A percentile compares a stretch with the other conserved stretches of the same genome.
phyloP scores from a whole-genome alignment of 2,329 filamentous ascomycete species.

The Plenodomus biglobosus region DNA sequence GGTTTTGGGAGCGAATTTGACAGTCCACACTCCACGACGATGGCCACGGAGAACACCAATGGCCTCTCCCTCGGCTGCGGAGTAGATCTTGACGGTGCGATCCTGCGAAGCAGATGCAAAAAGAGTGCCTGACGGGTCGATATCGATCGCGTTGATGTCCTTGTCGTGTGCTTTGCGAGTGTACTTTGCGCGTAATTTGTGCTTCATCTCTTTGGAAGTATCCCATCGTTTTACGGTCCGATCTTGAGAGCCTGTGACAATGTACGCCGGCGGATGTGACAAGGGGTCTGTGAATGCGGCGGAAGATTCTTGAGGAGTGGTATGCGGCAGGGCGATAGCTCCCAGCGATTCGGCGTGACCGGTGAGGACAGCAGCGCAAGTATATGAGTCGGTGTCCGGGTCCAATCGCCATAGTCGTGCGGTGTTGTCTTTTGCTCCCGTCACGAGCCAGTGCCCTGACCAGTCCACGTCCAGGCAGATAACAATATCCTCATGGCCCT shows the following conservation, averaged over 20 bases:
- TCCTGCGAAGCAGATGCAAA: slow-evolving; percentile 98
- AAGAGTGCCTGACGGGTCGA: slow-evolving; percentile 71
- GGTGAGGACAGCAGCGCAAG: slow-evolving; percentile 79
- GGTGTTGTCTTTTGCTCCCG: slow-evolving; percentile 94
- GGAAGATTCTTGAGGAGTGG: slow-evolving; percentile 66
- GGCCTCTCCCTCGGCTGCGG: slow-evolving; percentile 82
- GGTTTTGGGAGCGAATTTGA: slow-evolving; percentile 80
- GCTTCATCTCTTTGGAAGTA: slow-evolving; percentile 56
- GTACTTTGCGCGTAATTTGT: slow-evolving; percentile 68
- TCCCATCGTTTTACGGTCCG: slow-evolving; percentile 96
- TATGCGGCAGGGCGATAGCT: slow-evolving; percentile 79
- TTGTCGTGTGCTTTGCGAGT: slow-evolving; percentile 98
- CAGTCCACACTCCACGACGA: slow-evolving; percentile 92
- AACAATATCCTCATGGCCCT: slow-evolving; percentile 92
- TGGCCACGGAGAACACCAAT: slow-evolving; percentile 91
- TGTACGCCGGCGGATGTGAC: slow-evolving; percentile 75
- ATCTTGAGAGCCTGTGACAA: slow-evolving; percentile 92
- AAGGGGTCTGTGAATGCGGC: slow-evolving; percentile 72
- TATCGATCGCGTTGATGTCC: slow-evolving; percentile 93
- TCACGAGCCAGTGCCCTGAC: slow-evolving; percentile 96
- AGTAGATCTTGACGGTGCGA: slow-evolving; percentile 96
- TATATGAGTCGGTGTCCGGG: slow-evolving; percentile 69
- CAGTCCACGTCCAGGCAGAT: slow-evolving; percentile 93
- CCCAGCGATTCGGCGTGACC: slow-evolving; percentile 94
- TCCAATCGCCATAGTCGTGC: slow-evolving; percentile 90